phyloP scores from a whole-genome alignment of 208 protist species.

The Leishmania tropica region DNA sequence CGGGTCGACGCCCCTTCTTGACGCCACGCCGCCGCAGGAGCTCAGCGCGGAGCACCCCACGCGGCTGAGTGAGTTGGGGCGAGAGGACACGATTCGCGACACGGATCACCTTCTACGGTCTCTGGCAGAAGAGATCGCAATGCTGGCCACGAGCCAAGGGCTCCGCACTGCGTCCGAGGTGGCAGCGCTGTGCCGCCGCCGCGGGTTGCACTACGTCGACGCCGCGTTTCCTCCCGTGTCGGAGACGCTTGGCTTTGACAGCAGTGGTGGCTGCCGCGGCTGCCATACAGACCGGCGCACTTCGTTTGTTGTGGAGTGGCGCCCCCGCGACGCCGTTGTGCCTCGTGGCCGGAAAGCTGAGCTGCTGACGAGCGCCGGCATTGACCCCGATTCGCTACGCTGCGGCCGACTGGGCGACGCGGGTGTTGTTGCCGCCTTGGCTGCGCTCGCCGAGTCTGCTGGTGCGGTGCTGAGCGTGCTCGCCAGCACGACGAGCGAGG shows the following conservation, averaged over 20 bases:
- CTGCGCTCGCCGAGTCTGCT: constrained; percentile 64
- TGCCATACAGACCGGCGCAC: constrained; percentile 11
- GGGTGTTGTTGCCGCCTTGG: constrained; percentile 57
- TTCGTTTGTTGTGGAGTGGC: constrained; percentile 41
- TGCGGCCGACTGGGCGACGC: constrained; percentile 45
- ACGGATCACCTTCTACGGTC: constrained; percentile 32
- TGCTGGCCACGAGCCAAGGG: constrained; percentile 23
- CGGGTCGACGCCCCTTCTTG: not conserved
- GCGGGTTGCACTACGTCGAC: constrained; percentile 62
- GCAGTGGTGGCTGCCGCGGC: constrained; percentile 23
- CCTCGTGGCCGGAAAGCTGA: constrained; percentile 12
- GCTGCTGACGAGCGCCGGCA: constrained; percentile 34
- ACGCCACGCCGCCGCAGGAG: not conserved
- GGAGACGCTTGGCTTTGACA: constrained; percentile 30
- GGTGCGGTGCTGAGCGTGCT: constrained; percentile 53
- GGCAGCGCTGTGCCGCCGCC: constrained; percentile 42
- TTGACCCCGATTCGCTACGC: constrained; percentile 39
- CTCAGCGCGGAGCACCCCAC: not conserved
- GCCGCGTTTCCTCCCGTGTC: constrained; percentile 49
- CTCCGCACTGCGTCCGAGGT: constrained; percentile 17
- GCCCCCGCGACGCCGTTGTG: constrained; percentile 14
- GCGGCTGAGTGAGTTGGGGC: constrained; percentile 15
- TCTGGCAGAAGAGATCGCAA: constrained; percentile 25
- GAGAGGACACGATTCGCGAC: constrained; percentile 25
- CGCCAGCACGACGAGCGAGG: constrained; percentile 41